Conservation (phyloP, 225 moss, liverwort and hornwort genomes). For the Pseudisothecium myosuroides region DNA sequence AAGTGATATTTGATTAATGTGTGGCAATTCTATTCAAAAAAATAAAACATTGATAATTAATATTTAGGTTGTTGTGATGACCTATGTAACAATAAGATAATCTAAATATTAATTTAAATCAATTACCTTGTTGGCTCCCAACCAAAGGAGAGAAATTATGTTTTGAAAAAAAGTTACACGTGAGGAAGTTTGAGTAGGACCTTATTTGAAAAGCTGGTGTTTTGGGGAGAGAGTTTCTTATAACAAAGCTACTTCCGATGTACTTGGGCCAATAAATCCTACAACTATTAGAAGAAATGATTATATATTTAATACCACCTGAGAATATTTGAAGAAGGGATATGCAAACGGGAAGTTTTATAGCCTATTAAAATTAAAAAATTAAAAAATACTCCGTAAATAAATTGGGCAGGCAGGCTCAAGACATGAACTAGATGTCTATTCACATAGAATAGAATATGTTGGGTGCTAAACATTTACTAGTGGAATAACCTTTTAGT, state of each 20-base stretch:
- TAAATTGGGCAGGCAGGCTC: fast-evolving
- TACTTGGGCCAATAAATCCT: not conserved
- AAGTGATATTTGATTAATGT: not conserved
- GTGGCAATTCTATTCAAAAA: not conserved
- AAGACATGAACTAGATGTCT: not conserved
- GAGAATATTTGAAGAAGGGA: not conserved
- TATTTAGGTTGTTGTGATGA: not conserved
- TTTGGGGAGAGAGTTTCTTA: fast-evolving
- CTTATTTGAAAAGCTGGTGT: not conserved
- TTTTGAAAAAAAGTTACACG: not conserved
- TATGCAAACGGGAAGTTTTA: fast-evolving
- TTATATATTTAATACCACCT: too few relatives aligned
- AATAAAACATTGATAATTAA: too few relatives aligned
- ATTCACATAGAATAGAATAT: not conserved
- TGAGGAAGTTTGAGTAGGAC: not conserved
- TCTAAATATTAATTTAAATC: not conserved
- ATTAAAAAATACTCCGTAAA: too few relatives aligned
- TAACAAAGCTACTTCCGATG: fast-evolving
- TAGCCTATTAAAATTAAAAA: too few relatives aligned
- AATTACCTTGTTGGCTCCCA: not conserved
- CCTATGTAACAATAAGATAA: not conserved
- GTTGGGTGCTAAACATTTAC: not conserved
- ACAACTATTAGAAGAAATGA: not conserved
- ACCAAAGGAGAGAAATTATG: not conserved
- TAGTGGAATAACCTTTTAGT: not conserved